Base-by-base conservation (phyloP, 2,329 filamentous ascomycete genomes). In the Claviceps sp. region DNA sequence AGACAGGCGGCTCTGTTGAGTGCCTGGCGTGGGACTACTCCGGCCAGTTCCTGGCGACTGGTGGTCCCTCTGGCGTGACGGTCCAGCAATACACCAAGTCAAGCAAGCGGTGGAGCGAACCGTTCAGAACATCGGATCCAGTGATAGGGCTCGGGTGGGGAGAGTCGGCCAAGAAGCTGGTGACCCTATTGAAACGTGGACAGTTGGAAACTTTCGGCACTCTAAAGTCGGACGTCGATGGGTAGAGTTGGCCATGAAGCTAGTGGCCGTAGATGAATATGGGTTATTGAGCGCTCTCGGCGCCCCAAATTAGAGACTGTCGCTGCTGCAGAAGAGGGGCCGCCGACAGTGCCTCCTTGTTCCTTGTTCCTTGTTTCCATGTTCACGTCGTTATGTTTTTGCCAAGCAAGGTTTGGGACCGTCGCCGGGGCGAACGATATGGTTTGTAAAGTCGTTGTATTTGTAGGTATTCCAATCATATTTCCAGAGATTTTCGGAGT, bases 21-120 rank as follows among this genome's bases (percentile, higher is more conserved):
- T 81, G 78, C 42, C 75, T 96, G 57, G 76, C 77, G 48, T 98
- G 90, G 90, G 93, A 98, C 64, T 96, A 95, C 72, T 93, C 87
- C 6, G 91, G 90, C 44, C 91, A 96, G 68, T 98, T 86, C 72
- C 75, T 98, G 50, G 86, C 90, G 26, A 85, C 86, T 13, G 86
- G 81, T 4, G 91, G 91, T 6, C 77, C 84, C 4, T 82, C 84
- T 45, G 89, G 89, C 30, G 72, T 96, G 47, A 87, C 86, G 5
- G 87, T 98, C 42, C 88, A 93, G 67, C 86, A 95, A 62, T 98
- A 94, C 69, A 78, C 79, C 56, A 98, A 97, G 76, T 74, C 82
- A 50, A 77, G 81, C 55, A 98, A 95, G 78, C 76, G 78, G 53
- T 98, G 93, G 93, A 85, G 82, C 45, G 89, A 96, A 72, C 84